phyloP scores from a whole-genome alignment of 2,329 filamentous ascomycete genomes.

The Macrophomina pseudophaseolina region DNA sequence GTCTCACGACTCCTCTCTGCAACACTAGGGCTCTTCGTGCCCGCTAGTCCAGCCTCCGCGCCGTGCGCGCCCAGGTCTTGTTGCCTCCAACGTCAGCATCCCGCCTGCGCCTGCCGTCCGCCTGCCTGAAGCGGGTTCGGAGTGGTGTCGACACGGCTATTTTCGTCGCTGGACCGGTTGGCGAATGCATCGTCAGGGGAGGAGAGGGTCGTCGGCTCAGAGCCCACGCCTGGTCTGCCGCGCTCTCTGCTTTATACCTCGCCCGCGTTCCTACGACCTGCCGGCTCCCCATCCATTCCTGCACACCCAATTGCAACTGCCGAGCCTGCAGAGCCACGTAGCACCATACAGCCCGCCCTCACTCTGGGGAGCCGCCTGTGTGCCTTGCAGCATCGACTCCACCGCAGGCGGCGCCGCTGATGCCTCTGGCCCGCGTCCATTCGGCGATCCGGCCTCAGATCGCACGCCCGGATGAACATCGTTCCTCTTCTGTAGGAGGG shows the following conservation, averaged over 20 bases:
- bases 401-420: background rate
- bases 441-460: constrained; percentile 5
- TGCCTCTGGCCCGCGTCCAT: background rate
- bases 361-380: constrained; percentile 21
- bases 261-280: background rate
- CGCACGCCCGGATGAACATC: background rate
- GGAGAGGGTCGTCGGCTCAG: background rate
- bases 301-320: constrained; percentile 20
- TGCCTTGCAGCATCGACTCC: constrained; percentile 17
- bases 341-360: constrained; percentile 20
- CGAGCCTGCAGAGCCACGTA: constrained; percentile 24
- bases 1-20: constrained; percentile 22
- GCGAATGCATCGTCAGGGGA: background rate
- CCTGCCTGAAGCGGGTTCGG: constrained; percentile 6
- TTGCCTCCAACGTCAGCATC: constrained; percentile 17
- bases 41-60: constrained; percentile 27
- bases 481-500: background rate
- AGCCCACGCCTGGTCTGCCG: background rate
- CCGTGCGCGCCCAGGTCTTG: constrained; percentile 15
- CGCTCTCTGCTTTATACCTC: constrained; percentile 18
- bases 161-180: constrained; percentile 1
- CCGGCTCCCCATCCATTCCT: constrained; percentile 23
- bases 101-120: constrained; percentile 11
- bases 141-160: constrained; percentile 4
- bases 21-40: constrained; percentile 21